Evolutionary conservation across 1,139 yeast species (phyloP).

Genomic region (Yamadazyma triangularis): DNA sequence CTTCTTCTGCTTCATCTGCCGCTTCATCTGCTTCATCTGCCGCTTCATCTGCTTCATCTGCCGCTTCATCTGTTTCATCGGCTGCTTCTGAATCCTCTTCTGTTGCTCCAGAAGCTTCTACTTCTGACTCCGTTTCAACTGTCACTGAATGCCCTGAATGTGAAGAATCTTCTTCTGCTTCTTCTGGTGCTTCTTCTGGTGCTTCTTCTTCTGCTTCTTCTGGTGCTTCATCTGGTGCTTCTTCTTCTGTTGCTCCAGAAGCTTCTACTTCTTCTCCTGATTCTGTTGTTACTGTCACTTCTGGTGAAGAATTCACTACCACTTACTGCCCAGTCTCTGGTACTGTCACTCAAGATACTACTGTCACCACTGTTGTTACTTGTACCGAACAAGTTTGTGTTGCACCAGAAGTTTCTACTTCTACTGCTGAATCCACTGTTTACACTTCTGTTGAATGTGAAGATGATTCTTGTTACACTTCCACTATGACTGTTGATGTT

Average conservation of each 20-base stretch:
- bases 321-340: no score
- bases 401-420: background rate
- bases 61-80: slow-evolving; percentile 2
- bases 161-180: slow-evolving; percentile 9
- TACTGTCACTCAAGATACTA: slow-evolving; percentile 18
- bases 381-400: no score
- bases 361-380: slow-evolving; percentile 11
- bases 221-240: slow-evolving; percentile 9
- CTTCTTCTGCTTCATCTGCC: slow-evolving; percentile 3
- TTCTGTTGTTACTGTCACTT: slow-evolving; percentile 10
- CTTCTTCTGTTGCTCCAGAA: slow-evolving; percentile 4
- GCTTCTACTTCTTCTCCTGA: slow-evolving; percentile 6
- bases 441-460: slow-evolving; percentile 38
- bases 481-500: background rate
- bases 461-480: slow-evolving; percentile 13
- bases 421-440: slow-evolving; percentile 25
- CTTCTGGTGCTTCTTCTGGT: background rate
- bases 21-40: slow-evolving; percentile 2
- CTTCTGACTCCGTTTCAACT: slow-evolving; percentile 5
- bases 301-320: background rate
- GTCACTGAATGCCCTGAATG: slow-evolving; percentile 2
- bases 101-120: slow-evolving; percentile 2
- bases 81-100: slow-evolving; percentile 3
- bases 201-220: background rate
- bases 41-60: slow-evolving; percentile 9